Evolutionary conservation across 192 early-diverging fungal genomes (phyloP), one percentile per base, ranked within the genome.

Genomic region (Phlyctochytrium planicorne): DNA sequence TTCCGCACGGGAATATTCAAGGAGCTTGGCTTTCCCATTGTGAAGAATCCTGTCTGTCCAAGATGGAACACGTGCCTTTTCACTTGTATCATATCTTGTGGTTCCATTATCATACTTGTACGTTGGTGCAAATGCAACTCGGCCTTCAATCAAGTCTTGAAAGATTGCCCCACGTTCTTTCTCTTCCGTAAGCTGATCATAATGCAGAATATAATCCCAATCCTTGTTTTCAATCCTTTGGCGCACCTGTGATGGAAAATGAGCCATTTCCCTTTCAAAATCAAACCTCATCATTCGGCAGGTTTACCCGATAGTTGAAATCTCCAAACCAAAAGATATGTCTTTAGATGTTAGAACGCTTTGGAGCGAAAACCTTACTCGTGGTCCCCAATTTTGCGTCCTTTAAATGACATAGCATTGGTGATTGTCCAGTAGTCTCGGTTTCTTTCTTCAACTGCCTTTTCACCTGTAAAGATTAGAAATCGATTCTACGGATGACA

Each of bases 71-170:
- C 97, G 81, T 59, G 86, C 86, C 81, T 99, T 99, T 52, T 96
- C 95, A 50, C 92, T 94, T 3, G 90, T 88, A 70, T 99, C 97
- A 67, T 95, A 99, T 16, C 68, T 25, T 12, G 52, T 59, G 0
- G 85, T 86, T 2, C 85, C 85, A 69, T 85, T 86, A 66, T 99
- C 90, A 73, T 93, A 98, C 76, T 99, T 99, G 88, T 96, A 99
- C 0, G 96, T 98, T 0, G 97, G 97, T 2, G 80, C 87, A 76
- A 99, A 99, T 30, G 61, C 70, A 57, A 96, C 75, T 30, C 3
- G 25, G 10, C 85, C 84, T 76, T 98, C 97, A 55, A 73, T 69
- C 64, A 94, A 98, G 55, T 87, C 80, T 68, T 4, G 84, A 74
- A 63, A 98, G 69, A n/a, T 88, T 12, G 88, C 81, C 59, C 91